phyloP scores from a whole-genome alignment of 139 green algal genomes.

The Chlamydomonas incerta region DNA sequence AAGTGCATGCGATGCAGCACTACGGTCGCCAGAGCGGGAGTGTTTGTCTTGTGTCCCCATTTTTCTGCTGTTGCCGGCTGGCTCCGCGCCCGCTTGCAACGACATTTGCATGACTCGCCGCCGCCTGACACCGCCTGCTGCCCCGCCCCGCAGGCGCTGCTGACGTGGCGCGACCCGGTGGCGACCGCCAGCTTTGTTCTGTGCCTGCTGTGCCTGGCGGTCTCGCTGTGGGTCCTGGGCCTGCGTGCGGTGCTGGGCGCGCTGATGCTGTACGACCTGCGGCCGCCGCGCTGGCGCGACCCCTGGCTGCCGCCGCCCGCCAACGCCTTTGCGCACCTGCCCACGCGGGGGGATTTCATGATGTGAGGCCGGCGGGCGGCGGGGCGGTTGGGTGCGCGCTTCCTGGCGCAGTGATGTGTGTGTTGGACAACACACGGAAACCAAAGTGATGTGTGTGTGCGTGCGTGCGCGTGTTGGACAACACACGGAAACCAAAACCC shows the following conservation, averaged over 20 bases:
- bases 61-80: no score
- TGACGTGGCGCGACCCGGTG: constrained; percentile 49
- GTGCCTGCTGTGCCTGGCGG: neutral
- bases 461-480: no score
- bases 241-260: constrained; percentile 38
- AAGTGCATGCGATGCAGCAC: no score
- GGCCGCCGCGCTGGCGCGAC: constrained; percentile 45
- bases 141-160: neutral
- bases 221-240: constrained; percentile 23
- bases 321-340: constrained; percentile 46
- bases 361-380: no score
- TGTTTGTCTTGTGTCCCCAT: no score
- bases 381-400: no score
- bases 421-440: no score
- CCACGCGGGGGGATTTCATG: constrained; percentile 52
- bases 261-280: constrained; percentile 56
- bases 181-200: constrained; percentile 17
- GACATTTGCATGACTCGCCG: neutral
- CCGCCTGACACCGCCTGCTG: neutral
- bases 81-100: no score
- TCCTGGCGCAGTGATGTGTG: no score
- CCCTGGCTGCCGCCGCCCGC: constrained; percentile 41
- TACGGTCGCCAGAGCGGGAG: no score
- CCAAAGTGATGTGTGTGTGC: no score
- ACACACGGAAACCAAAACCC: no score